Evolutionary conservation across 345 rosid species (phyloP), one percentile per base, ranked within the genome.

Genomic region (Dipteronia sinensis): DNA sequence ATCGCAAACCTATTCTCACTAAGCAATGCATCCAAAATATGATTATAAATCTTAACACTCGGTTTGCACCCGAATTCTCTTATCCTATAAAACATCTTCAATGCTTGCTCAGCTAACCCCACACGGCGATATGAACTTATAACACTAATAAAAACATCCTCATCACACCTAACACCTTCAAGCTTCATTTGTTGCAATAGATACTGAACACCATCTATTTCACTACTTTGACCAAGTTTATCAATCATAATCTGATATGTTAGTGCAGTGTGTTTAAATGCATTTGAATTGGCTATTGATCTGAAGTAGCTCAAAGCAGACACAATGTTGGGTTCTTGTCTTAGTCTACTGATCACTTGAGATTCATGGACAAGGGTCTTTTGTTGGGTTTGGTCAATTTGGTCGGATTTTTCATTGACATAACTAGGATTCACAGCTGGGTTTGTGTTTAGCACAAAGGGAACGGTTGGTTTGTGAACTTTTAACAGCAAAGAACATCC

Each of bases 181-280:
- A 95, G 79, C 79, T 95, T 95, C 98, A 95, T 93, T 82, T 89
- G 97, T 79, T 95, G 99, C 66, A 93, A 77, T 80, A 95, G 92
- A 79, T 93, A 93, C 75, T 86, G 97, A 71, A 91, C 88, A n/a
- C 83, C 80, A 78, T 95, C 96, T 2, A 89, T 82, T 67, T 92
- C 82, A 53, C 87, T 73, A 38, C 81, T 85, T 4, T 55, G 34
- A 13, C 92, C 89, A 55, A 93, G 94, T 80, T 83, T 92, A 58
- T 87, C 80, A 59, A 95, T 88, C 94, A 93, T 89, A 34, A 80
- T 66, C 75, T 81, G 84, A 78, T 92, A 95, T 31, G 98, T 93
- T 20, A 81, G 47, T 34, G 83, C 84, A 46, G 97, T 93, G 86
- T 95, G 98, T 65, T 82, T 85, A 76, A 95, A 93, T 38, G 88